Conservation (phyloP, 2,329 filamentous ascomycete species). For the Cladosporium sp. region DNA sequence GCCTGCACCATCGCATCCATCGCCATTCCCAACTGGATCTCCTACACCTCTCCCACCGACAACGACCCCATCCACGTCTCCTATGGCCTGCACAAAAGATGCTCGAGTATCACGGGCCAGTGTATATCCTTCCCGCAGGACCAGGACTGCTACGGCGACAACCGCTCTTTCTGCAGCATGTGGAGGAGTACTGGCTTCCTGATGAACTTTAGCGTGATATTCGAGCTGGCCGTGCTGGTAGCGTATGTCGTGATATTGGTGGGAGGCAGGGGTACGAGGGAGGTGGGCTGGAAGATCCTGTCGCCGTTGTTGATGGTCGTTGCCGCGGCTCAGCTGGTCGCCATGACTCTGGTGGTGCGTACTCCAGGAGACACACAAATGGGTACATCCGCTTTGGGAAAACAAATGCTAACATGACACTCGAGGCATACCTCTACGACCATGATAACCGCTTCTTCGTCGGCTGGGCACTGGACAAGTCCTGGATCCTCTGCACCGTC, state of each 20-base stretch:
- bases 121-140: slow-evolving; percentile 68
- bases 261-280: slow-evolving; percentile 77
- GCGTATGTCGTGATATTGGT: slow-evolving; percentile 74
- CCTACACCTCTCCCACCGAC: slow-evolving; percentile 46
- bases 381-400: not conserved
- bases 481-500: slow-evolving; percentile 69
- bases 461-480: slow-evolving; percentile 77
- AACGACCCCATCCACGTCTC: slow-evolving; percentile 59
- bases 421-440: slow-evolving; percentile 77
- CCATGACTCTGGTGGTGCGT: slow-evolving; percentile 80
- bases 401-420: not conserved
- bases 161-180: slow-evolving; percentile 82
- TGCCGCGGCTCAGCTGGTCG: slow-evolving; percentile 68
- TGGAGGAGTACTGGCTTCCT: slow-evolving; percentile 88
- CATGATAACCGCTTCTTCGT: slow-evolving; percentile 79
- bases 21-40: slow-evolving; percentile 69
- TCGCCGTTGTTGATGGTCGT: slow-evolving; percentile 65
- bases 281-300: slow-evolving; percentile 79
- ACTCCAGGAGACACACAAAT: not conserved
- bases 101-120: slow-evolving; percentile 65
- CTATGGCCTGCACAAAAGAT: slow-evolving; percentile 79
- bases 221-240: slow-evolving; percentile 78
- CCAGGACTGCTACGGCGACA: slow-evolving; percentile 65
- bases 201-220: slow-evolving; percentile 78
- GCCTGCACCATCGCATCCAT: slow-evolving; percentile 71